These are phyloP conservation scores for Solanum habrochaites DNA, from an alignment of 257 asterid species.

Conservation along the genomic window DNA sequence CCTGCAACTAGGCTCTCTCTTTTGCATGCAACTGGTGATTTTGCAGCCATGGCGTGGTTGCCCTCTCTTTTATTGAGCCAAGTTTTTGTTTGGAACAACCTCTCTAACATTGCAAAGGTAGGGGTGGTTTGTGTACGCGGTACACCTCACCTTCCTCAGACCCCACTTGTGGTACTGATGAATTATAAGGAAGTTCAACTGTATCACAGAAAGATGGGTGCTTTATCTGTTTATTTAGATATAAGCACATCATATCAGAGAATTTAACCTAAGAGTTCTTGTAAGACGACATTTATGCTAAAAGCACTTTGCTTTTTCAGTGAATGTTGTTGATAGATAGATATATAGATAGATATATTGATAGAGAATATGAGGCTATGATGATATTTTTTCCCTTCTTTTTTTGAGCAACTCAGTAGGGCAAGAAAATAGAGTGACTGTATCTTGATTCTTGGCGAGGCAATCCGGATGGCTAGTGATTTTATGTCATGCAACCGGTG, in stretches of 20 bases:
- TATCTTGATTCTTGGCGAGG: neutral
- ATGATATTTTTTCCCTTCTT: neutral
- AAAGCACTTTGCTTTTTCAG: neutral
- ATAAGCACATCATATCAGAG: neutral
- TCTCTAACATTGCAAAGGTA: neutral
- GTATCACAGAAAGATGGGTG: neutral
- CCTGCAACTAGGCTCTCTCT: neutral
- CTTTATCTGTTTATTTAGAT: neutral
- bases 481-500: neutral
- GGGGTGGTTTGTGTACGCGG: neutral
- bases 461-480: neutral
- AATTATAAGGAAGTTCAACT: neutral
- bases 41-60: slow-evolving; percentile 3
- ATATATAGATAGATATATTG: neutral
- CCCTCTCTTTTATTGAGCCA: neutral
- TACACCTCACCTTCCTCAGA: neutral
- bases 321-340: neutral
- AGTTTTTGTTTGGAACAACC: neutral
- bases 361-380: neutral
- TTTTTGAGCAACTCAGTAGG: neutral
- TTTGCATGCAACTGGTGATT: slow-evolving; percentile 1
- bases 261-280: neutral
- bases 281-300: neutral
- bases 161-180: neutral
- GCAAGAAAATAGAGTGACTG: neutral